A percentile compares a stretch with the other conserved stretches of the same genome.
Conservation (phyloP, 2,329 filamentous ascomycete species). For the Sclerotinia subarctica region DNA sequence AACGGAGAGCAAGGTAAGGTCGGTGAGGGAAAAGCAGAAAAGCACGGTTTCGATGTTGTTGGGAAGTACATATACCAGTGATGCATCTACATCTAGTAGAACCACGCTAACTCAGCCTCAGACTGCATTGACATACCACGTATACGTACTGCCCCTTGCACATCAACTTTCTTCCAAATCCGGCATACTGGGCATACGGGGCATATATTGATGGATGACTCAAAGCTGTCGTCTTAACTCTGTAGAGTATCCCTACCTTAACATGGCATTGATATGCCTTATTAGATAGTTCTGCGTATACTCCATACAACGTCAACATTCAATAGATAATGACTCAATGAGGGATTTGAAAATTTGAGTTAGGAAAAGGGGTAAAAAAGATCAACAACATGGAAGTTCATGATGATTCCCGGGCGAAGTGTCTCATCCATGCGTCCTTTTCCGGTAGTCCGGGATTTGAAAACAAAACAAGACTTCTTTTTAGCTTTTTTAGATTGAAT, state of each 20-base stretch:
- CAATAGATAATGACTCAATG: background rate
- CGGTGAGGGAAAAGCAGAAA: background rate
- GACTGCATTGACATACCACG: background rate
- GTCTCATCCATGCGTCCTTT: background rate
- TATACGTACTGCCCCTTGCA: too few relatives aligned
- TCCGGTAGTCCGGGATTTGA: background rate
- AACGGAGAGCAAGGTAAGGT: background rate
- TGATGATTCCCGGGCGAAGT: background rate
- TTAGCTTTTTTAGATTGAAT: too few relatives aligned
- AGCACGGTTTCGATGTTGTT: slow-evolving; percentile 1
- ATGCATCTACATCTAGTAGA: background rate
- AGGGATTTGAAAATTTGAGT: background rate
- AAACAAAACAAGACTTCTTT: background rate
- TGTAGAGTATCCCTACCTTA: background rate
- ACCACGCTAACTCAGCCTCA: background rate
- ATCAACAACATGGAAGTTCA: background rate
- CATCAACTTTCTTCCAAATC: background rate
- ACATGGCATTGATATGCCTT: background rate
- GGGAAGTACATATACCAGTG: background rate
- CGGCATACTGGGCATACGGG: background rate
- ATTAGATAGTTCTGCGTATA: background rate
- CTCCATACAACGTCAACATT: background rate
- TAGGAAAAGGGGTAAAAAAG: background rate
- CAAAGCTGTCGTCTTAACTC: background rate
- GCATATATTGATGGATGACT: too few relatives aligned